These are phyloP conservation scores for Chimonanthus praecox DNA, from an alignment of 164 flowering plant species.

Conservation along the genomic window DNA sequence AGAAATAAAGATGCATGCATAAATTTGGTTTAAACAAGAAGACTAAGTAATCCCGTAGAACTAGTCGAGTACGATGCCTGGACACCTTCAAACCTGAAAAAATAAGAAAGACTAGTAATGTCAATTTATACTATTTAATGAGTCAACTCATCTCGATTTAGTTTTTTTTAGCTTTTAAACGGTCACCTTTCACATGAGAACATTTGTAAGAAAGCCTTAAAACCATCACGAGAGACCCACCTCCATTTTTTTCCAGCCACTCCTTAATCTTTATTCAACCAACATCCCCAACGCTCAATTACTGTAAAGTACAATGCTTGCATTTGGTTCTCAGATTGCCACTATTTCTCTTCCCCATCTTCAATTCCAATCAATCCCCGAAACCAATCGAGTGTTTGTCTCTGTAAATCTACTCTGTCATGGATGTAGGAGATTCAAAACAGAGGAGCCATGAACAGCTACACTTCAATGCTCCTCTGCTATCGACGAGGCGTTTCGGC, in stretches of 20 bases:
- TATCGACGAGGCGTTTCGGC: conserved; percentile 39
- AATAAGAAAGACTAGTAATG: too few relatives aligned
- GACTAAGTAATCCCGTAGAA: too few relatives aligned
- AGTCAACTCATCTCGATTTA: too few relatives aligned
- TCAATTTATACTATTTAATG: too few relatives aligned
- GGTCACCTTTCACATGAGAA: too few relatives aligned
- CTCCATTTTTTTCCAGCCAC: not conserved
- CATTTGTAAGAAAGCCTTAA: too few relatives aligned
- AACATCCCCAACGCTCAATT: not conserved
- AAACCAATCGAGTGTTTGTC: not conserved
- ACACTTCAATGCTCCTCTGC: conserved; percentile 47
- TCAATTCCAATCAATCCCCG: not conserved
- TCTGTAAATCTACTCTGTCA: not conserved
- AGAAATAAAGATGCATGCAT: too few relatives aligned
- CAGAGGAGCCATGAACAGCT: conserved; percentile 26
- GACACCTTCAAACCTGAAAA: too few relatives aligned
- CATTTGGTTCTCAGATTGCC: not conserved
- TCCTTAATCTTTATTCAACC: not conserved
- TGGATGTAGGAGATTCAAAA: conserved; percentile 17
- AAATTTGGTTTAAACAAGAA: too few relatives aligned
- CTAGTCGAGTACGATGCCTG: too few relatives aligned
- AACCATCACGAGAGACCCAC: not conserved
- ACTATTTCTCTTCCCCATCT: not conserved
- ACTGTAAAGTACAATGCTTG: not conserved
- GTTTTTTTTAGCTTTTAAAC: too few relatives aligned